Evolutionary conservation across 2,329 filamentous ascomycete genomes (phyloP).

Genomic region (Penicillium brevicompactum): DNA sequence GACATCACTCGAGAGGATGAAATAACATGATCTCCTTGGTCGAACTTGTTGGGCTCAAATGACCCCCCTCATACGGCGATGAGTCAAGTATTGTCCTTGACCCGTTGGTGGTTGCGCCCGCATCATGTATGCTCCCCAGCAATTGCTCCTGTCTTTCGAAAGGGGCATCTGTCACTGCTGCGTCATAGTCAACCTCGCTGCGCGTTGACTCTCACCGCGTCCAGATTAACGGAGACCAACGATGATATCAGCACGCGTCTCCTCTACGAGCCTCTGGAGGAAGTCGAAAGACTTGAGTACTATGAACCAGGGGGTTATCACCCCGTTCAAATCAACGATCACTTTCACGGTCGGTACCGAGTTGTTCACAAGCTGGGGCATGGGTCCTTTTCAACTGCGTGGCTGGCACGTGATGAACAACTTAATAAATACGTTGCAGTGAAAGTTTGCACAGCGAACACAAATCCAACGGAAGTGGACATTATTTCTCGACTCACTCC

Average conservation of each 20-base stretch:
- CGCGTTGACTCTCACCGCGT: slow-evolving; percentile 13
- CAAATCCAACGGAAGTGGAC: neutral
- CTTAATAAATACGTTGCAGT: slow-evolving; percentile 12
- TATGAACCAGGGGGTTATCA: slow-evolving; percentile 32
- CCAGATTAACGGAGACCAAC: slow-evolving; percentile 12
- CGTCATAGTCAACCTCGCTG: slow-evolving; percentile 6
- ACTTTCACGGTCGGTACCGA: slow-evolving; percentile 34
- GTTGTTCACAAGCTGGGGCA: slow-evolving; percentile 45
- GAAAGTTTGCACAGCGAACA: neutral
- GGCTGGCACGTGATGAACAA: slow-evolving; percentile 29
- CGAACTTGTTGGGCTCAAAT: slow-evolving; percentile 4
- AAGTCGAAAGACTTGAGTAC: slow-evolving; percentile 22
- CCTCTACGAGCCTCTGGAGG: slow-evolving; percentile 21
- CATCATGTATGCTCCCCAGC: slow-evolving; percentile 3
- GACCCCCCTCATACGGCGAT: slow-evolving; percentile 8
- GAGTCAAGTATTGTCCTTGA: slow-evolving; percentile 12
- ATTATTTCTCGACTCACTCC: slow-evolving; percentile 25
- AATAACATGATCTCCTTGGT: slow-evolving; percentile 5
- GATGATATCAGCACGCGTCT: slow-evolving; percentile 4
- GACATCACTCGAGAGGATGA: slow-evolving; percentile 2
- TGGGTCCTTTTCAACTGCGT: slow-evolving; percentile 38
- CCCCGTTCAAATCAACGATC: slow-evolving; percentile 30
- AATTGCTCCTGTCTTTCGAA: slow-evolving; percentile 6
- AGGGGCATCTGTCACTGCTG: slow-evolving; percentile 7
- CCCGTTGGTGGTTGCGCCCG: slow-evolving; percentile 7